Percentiles rank a stretch among this genome's conserved stretches.
Evolutionary conservation across 2,329 filamentous ascomycete species (phyloP).

Genomic region (Dothideomycetidae sp.): DNA sequence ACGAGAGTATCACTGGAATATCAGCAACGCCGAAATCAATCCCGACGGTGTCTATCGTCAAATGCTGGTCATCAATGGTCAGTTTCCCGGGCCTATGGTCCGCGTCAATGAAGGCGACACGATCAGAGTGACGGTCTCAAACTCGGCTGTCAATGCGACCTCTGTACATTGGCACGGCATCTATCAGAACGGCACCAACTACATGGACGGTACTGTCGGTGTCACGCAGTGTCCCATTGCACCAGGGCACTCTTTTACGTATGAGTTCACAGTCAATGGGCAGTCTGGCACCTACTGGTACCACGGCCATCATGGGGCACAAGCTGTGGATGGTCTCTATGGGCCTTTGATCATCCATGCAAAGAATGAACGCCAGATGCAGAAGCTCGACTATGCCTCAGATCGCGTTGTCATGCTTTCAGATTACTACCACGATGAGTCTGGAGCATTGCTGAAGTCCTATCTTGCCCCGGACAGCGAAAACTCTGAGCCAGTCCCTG

Average conservation of each 20-base stretch:
- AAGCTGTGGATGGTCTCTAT: conserved; percentile 46
- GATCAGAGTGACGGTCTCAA: conserved; percentile 50
- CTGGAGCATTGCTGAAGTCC: conserved; percentile 33
- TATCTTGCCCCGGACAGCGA: conserved; percentile 38
- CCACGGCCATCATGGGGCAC: conserved; percentile 46
- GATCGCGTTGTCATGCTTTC: conserved; percentile 51
- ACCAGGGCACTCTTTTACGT: conserved; percentile 41
- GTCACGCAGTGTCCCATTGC: conserved; percentile 51
- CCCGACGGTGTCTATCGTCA: conserved; percentile 39
- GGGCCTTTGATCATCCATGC: conserved; percentile 47
- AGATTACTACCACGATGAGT: conserved; percentile 52
- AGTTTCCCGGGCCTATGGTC: conserved; percentile 27
- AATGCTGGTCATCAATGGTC: conserved; percentile 29
- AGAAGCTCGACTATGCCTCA: conserved; percentile 29
- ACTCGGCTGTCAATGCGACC: conserved; percentile 42
- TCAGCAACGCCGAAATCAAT: conserved; percentile 43
- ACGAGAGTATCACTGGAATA: conserved; percentile 47
- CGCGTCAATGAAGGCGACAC: conserved; percentile 47
- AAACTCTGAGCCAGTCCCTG: conserved; percentile 42
- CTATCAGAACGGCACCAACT: conserved; percentile 52
- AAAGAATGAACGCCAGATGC: conserved; percentile 30
- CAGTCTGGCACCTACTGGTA: conserved; percentile 41
- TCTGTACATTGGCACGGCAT: conserved; percentile 58
- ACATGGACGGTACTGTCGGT: conserved; percentile 51
- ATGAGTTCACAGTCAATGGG: conserved; percentile 43